Evolutionary conservation across 176 grass and related monocot genomes (phyloP).

Genomic region (Avena sativa): DNA sequence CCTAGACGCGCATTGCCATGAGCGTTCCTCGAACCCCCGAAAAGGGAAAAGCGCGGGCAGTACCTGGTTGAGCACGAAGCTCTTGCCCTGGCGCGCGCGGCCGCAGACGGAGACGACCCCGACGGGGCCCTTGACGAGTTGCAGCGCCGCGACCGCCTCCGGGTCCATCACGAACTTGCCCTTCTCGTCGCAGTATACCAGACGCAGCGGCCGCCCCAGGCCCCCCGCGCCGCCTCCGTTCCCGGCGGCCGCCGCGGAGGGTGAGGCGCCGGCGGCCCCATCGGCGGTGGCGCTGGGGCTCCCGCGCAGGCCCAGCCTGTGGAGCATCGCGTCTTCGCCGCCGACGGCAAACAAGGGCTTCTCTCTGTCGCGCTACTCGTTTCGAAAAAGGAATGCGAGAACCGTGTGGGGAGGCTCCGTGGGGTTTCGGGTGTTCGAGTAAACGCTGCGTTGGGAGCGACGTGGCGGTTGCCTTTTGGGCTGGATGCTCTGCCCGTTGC

Average conservation of each 20-base stretch:
- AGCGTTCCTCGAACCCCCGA: background rate
- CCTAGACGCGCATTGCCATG: slow-evolving; percentile 8
- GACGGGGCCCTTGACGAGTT: slow-evolving; percentile 89
- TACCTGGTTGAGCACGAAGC: slow-evolving; percentile 99
- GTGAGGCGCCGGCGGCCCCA: background rate
- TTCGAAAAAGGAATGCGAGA: slow-evolving; percentile 49
- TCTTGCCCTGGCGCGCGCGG: slow-evolving; percentile 95
- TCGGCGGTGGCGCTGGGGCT: slow-evolving; percentile 27
- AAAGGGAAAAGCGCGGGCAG: background rate
- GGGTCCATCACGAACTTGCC: slow-evolving; percentile 95
- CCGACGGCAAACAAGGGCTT: background rate
- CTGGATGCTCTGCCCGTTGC: background rate
- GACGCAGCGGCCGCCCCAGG: slow-evolving; percentile 64
- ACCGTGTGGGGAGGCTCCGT: background rate
- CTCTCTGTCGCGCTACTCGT: background rate
- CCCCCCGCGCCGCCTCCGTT: slow-evolving; percentile 38
- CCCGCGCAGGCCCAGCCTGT: slow-evolving; percentile 70
- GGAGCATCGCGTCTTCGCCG: slow-evolving; percentile 63
- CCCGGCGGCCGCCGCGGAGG: slow-evolving; percentile 19
- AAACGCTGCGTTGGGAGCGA: slow-evolving; percentile 7
- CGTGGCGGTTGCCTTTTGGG: slow-evolving; percentile 33
- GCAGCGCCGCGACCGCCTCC: slow-evolving; percentile 81
- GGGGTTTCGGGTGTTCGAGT: background rate
- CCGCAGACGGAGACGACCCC: slow-evolving; percentile 95
- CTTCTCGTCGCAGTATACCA: slow-evolving; percentile 89